Evolutionary conservation across 225 moss, liverwort and hornwort genomes (phyloP), one percentile per base, ranked within the genome.

Genomic region (Polytrichum formosum): DNA sequence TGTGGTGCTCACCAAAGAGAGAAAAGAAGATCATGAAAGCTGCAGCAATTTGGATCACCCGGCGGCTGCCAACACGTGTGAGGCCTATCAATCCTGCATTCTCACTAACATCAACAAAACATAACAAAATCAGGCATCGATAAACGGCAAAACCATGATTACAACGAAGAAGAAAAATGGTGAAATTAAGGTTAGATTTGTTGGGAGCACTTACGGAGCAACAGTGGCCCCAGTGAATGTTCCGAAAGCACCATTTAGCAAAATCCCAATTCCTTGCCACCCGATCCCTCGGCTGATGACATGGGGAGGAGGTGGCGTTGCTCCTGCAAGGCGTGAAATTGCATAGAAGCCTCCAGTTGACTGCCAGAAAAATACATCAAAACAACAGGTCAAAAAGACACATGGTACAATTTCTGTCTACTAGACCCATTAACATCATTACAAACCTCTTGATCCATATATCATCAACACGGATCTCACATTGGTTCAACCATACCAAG

Each of bases 281-380:
- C 96, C 96, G 7, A 97, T 89, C 5, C 93, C 96, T 29, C 96
- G 82, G 66, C 93, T 93, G 28, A 97, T 90, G 0, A 97, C 93
- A 56, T 84, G 86, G 7, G 96, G 93, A 0, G 96, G 96, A 16
- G 96, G 96, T 0, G 96, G 96, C 56, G 96, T 93, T 1, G 96
- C 96, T 53, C 96, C 96, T 0, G 96, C 82, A 7, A 97, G 64
- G 0, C 96, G 96, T 0, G 90, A 92, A n/a, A 92, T 89, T 0
- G 93, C 96, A 29, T 86, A 92, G 64, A 93, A 97, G 0, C 88
- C 93, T 74, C 85, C 96, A 0, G 96, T 97, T 2, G 96, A 93
- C 96, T 96, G 84, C 71, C 68, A 25, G 33, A 33, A 7, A 35
- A 35, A 9, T 35, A 35, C 8, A 35, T 35, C 9, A 35, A 35